Base-by-base conservation (phyloP, 129 eudicot species). In the Mikania micrantha region DNA sequence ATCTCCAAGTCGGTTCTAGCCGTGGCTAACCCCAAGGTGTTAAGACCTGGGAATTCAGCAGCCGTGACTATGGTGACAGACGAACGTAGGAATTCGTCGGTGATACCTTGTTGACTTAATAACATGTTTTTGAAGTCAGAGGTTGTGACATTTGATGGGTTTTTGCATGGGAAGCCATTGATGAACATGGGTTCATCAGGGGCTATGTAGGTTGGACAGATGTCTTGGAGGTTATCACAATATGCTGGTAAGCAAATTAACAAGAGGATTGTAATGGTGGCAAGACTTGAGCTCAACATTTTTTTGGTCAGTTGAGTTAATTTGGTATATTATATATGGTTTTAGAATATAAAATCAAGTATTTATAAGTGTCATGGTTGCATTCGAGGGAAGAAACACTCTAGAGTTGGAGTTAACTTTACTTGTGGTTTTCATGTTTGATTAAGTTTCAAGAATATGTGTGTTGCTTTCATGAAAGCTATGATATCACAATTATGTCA, bases 111-210 rank as follows among this genome's bases (percentile, higher is more conserved):
- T n/a, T 65, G 73, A 34, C 62, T 81, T 69, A 87, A 64, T 22
- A 75, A 7, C 1, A 85, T 62, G 60, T 78, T 75, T 24, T 90
- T 87, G 90, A 90, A 87, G 64, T 90, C 95, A 1, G 87, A 85
- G 2, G 95, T 85, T 0, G 84, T 77, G 42, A 84, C 70, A 25
- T 74, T 74, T 40, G 90, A 72, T 0, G 95, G 95, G 59, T 79
- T 76, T 72, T 90, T 87, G 87, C 97, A 87, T 1, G 90, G 97
- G 53, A 60, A 70, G 54, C 97, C 97, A 38, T 90, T 90, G 64
- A 87, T 73, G 83, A 84, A 90, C 29, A 77, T 69, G 67, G 71
- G 71, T 41, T 69, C 79, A 38, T 15, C 13, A 7, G 64, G 39
- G 49, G 80, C 67, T 0, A 71, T 70, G 77, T 82, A 73, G 31